A percentile compares a stretch with the other conserved stretches of the same genome.
These are phyloP conservation scores for Endocladia muricata DNA, from an alignment of 31 red algal genomes.

Conservation along the genomic window DNA sequence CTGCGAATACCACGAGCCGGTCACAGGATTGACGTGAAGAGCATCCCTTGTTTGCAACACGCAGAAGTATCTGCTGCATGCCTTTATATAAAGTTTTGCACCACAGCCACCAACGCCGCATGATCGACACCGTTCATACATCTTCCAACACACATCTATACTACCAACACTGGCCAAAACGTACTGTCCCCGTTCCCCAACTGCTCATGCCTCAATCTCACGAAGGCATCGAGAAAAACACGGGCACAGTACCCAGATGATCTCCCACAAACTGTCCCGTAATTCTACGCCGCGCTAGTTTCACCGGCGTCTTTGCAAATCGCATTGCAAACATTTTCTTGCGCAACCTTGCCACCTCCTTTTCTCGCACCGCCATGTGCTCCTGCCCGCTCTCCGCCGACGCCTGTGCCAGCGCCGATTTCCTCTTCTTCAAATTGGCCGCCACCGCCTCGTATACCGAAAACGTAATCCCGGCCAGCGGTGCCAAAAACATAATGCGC, in stretches of 20 bases:
- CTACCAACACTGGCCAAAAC: too few species aligned
- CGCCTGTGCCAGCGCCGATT: conserved; percentile 14
- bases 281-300: conserved; percentile 17
- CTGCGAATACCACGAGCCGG: not conserved
- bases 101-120: too few species aligned
- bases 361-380: not conserved
- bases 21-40: too few species aligned
- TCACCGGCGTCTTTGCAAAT: conserved; percentile 52
- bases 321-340: conserved; percentile 16
- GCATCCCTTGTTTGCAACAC: too few species aligned
- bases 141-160: too few species aligned
- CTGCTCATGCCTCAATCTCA: too few species aligned
- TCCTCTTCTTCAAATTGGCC: conserved; percentile 59
- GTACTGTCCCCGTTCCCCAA: too few species aligned
- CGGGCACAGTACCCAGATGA: conserved; percentile 23
- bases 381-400: not conserved
- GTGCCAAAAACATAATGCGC: conserved; percentile 91
- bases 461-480: conserved; percentile 94
- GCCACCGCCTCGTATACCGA: conserved; percentile 92
- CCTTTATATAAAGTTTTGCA: too few species aligned
- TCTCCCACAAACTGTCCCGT: conserved; percentile 24
- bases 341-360: not conserved
- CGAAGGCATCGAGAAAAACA: conserved; percentile 34
- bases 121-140: too few species aligned
- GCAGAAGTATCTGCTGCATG: too few species aligned